phyloP scores from a whole-genome alignment of 192 early-diverging fungal genomes.

The Funneliformis geosporum region DNA sequence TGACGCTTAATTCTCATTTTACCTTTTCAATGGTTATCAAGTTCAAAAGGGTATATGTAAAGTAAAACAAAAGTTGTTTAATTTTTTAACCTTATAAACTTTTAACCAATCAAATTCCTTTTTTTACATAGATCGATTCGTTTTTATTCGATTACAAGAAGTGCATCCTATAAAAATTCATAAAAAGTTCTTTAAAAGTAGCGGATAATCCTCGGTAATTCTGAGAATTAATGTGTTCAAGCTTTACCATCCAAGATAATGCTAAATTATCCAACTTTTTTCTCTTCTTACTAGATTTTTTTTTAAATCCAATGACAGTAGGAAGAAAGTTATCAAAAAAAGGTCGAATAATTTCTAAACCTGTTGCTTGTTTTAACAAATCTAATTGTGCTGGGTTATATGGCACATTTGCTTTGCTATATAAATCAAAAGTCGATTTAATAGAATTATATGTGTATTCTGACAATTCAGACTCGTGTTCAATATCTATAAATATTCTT shows the following conservation, averaged over 20 bases:
- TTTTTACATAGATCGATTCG: neutral
- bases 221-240: neutral
- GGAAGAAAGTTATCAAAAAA: too few species aligned
- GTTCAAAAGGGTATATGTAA: slow-evolving; percentile 3
- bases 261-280: neutral
- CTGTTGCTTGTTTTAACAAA: too few species aligned
- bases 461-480: too few species aligned
- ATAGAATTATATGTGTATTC: too few species aligned
- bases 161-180: neutral
- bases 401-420: too few species aligned
- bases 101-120: neutral
- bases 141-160: neutral
- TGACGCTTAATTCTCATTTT: neutral
- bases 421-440: too few species aligned
- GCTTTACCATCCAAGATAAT: neutral
- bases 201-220: neutral
- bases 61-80: neutral
- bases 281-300: neutral
- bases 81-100: neutral
- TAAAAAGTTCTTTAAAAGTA: too few species aligned
- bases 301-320: neutral
- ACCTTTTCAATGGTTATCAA: slow-evolving; percentile 14
- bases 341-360: too few species aligned
- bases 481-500: too few species aligned
- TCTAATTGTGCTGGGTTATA: too few species aligned